Conservation (phyloP, 2,329 filamentous ascomycete genomes). For the Exophiala dermatitidis region DNA sequence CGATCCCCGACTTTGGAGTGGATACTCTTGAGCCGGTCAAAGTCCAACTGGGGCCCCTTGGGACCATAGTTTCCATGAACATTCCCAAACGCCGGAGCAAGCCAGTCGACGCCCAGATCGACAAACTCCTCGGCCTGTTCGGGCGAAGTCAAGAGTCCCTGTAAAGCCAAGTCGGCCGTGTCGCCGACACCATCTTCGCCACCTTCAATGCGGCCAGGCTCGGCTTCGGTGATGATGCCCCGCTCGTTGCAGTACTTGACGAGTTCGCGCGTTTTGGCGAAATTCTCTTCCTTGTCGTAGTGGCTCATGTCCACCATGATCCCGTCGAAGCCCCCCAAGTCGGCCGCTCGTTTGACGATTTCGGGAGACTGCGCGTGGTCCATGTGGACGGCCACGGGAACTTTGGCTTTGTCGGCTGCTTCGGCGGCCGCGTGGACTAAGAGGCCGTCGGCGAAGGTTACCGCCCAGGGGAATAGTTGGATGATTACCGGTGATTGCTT, state of each 20-base stretch:
- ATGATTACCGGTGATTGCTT: conserved; percentile 63
- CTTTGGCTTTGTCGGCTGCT: conserved; percentile 50
- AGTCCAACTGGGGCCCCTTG: conserved; percentile 24
- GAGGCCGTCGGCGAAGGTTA: conserved; percentile 55
- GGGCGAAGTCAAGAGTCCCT: conserved; percentile 58
- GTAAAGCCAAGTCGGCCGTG: conserved; percentile 43
- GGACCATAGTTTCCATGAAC: conserved; percentile 65
- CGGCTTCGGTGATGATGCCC: conserved; percentile 62
- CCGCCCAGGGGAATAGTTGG: conserved; percentile 67
- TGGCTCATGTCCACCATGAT: conserved; percentile 76
- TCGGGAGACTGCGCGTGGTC: conserved; percentile 57
- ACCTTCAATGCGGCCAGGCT: conserved; percentile 63
- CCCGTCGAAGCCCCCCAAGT: conserved; percentile 58
- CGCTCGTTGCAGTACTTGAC: conserved; percentile 57
- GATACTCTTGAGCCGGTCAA: conserved; percentile 44
- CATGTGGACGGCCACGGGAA: conserved; percentile 58
- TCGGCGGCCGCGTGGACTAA: conserved; percentile 52
- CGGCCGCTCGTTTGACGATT: conserved; percentile 54
- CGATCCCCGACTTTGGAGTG: conserved; percentile 43
- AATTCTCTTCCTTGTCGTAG: conserved; percentile 62
- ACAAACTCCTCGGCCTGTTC: conserved; percentile 66
- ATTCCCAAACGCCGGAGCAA: conserved; percentile 72
- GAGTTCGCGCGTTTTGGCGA: conserved; percentile 56
- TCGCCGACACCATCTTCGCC: conserved; percentile 69
- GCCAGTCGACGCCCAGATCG: conserved; percentile 62